Conservation (phyloP, 1,284 basidiomycete species). For the Ceratorhiza oryzae-sativae region DNA sequence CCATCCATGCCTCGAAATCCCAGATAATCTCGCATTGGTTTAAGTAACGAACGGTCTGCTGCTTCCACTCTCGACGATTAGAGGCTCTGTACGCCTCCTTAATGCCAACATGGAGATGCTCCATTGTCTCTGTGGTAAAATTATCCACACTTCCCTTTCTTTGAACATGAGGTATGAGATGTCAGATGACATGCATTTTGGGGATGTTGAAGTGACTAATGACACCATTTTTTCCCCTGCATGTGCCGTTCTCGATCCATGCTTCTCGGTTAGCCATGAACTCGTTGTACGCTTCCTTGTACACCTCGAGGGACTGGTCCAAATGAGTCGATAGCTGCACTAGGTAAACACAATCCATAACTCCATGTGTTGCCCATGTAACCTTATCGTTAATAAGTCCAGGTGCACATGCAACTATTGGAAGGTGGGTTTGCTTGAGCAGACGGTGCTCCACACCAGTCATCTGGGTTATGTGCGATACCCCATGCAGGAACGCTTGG, state of each 20-base stretch:
- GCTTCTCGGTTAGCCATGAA: conserved; percentile 22
- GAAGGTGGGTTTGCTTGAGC: conserved; percentile 15
- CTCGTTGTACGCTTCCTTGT: background rate
- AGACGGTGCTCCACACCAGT: conserved; percentile 29
- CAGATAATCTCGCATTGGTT: conserved; percentile 2
- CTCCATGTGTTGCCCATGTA: conserved; percentile 10
- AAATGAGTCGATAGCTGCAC: conserved; percentile 21
- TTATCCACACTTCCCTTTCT: conserved; percentile 23
- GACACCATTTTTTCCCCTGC: conserved; percentile 12
- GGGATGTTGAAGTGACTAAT: conserved; percentile 29
- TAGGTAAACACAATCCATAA: conserved; percentile 28
- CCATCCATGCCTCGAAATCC: conserved; percentile 24
- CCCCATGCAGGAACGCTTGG: conserved; percentile 11
- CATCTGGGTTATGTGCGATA: conserved; percentile 26
- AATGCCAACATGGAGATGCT: conserved; percentile 27
- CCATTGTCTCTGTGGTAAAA: conserved; percentile 36
- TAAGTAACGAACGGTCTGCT: conserved; percentile 17
- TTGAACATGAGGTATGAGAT: background rate
- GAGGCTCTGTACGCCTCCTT: conserved; percentile 29
- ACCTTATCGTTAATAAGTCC: conserved; percentile 24
- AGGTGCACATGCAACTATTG: conserved; percentile 26
- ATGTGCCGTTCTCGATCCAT: conserved; percentile 24
- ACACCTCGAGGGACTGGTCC: conserved; percentile 9
- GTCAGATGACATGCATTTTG: conserved; percentile 35
- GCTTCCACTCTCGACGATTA: conserved; percentile 21